Conservation (phyloP, 2,329 filamentous ascomycete species). For the Pyrenochaeta sp. region DNA sequence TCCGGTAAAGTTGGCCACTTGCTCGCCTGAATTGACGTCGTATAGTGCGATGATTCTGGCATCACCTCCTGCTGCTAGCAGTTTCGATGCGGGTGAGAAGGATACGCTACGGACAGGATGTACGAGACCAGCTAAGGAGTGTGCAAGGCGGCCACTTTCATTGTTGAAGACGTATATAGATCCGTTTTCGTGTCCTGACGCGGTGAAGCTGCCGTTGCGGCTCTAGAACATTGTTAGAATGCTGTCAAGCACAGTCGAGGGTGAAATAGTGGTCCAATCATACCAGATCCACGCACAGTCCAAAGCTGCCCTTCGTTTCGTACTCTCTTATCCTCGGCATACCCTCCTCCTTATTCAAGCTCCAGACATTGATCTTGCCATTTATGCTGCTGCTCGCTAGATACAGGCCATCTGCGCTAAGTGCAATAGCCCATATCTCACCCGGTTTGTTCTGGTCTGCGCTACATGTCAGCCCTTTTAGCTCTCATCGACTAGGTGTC, state of each 20-base stretch:
- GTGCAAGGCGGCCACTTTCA: slow-evolving; percentile 81
- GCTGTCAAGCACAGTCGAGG: background rate
- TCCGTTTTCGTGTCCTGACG: slow-evolving; percentile 92
- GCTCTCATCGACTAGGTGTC: background rate
- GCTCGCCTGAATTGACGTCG: slow-evolving; percentile 90
- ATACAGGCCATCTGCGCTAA: slow-evolving; percentile 84
- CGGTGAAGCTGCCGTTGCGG: slow-evolving; percentile 81
- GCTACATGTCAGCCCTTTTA: slow-evolving; percentile 11
- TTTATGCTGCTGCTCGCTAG: slow-evolving; percentile 89
- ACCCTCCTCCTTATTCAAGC: slow-evolving; percentile 61
- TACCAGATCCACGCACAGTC: slow-evolving; percentile 83
- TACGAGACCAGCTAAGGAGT: slow-evolving; percentile 85
- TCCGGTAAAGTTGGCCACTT: slow-evolving; percentile 82
- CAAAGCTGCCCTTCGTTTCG: slow-evolving; percentile 93
- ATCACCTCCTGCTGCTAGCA: slow-evolving; percentile 90
- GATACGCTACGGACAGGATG: slow-evolving; percentile 85
- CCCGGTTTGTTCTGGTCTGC: slow-evolving; percentile 67
- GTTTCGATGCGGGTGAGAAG: slow-evolving; percentile 85
- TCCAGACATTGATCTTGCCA: slow-evolving; percentile 90
- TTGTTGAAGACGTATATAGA: slow-evolving; percentile 96
- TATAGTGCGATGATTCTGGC: slow-evolving; percentile 89
- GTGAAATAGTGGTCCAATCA: slow-evolving; percentile 11
- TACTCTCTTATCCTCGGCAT: slow-evolving; percentile 78
- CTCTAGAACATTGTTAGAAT: slow-evolving; percentile 54
- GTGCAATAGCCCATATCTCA: slow-evolving; percentile 85